These are phyloP conservation scores for Helminthosporium solani DNA, from an alignment of 2,329 filamentous ascomycete species.

Conservation along the genomic window DNA sequence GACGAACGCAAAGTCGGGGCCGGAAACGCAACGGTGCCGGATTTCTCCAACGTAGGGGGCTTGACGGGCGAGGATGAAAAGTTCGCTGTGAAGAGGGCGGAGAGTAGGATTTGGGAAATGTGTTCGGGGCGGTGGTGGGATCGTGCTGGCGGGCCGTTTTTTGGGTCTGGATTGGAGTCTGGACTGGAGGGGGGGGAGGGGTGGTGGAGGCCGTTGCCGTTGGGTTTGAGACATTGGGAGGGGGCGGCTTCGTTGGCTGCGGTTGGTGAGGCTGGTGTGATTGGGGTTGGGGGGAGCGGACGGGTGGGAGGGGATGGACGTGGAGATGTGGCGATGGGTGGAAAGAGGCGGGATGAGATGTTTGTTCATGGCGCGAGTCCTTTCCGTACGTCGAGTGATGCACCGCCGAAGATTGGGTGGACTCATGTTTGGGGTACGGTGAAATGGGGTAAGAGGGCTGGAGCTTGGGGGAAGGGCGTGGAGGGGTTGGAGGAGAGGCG, in stretches of 20 bases:
- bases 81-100: conserved; percentile 77
- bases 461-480: conserved; percentile 53
- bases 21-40: conserved; percentile 36
- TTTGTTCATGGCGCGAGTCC: conserved; percentile 50
- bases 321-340: conserved; percentile 19
- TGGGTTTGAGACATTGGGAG: conserved; percentile 69
- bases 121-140: conserved; percentile 73
- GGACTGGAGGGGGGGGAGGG: conserved; percentile 43
- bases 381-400: conserved; percentile 46
- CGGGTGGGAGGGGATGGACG: conserved; percentile 3
- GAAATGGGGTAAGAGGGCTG: conserved; percentile 55
- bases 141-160: conserved; percentile 50
- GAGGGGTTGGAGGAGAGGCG: conserved; percentile 48
- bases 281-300: not conserved
- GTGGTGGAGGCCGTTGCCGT: conserved; percentile 70
- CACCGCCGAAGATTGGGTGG: conserved; percentile 54
- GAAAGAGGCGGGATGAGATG: conserved; percentile 25
- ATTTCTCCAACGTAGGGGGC: conserved; percentile 67
- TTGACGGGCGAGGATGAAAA: conserved; percentile 80
- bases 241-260: not conserved
- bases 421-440: conserved; percentile 57
- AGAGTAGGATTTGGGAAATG: conserved; percentile 79
- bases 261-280: not conserved
- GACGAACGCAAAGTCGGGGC: conserved; percentile 37
- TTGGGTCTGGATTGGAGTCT: conserved; percentile 45